A percentile compares a stretch with the other conserved stretches of the same genome.
Conservation (phyloP, 2,329 filamentous ascomycete genomes). For the Trichoderma sp. region DNA sequence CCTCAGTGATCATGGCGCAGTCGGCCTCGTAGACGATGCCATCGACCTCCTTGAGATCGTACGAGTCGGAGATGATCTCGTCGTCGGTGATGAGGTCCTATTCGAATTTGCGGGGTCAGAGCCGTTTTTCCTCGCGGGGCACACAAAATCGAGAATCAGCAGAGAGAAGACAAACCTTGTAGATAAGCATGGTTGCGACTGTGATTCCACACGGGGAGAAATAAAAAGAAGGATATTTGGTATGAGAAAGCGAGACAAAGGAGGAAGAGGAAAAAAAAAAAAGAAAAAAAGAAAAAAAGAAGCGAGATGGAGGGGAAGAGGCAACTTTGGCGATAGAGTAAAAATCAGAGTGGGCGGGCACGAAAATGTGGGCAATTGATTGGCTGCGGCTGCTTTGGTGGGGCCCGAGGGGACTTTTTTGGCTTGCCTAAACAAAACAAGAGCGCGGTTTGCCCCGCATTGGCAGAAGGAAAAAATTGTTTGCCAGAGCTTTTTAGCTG, state of each 20-base stretch:
- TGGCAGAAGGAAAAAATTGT: conserved; percentile 13
- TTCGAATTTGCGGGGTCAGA: conserved; percentile 37
- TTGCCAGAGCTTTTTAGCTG: background rate
- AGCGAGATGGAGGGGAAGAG: background rate
- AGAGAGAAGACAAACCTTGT: conserved; percentile 56
- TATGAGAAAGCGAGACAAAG: background rate
- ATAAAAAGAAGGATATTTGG: conserved; percentile 17
- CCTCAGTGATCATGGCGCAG: conserved; percentile 86
- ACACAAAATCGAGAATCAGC: background rate
- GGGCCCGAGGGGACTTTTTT: conserved; percentile 21
- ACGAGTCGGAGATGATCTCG: conserved; percentile 97
- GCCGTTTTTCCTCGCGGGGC: conserved; percentile 10
- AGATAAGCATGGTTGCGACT: conserved; percentile 72
- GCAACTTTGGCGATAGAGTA: conserved; percentile 12
- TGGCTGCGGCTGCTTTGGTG: background rate
- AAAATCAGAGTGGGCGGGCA: conserved; percentile 27
- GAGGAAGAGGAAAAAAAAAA: background rate
- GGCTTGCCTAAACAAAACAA: background rate
- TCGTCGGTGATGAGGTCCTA: conserved; percentile 89
- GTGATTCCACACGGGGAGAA: conserved; percentile 30
- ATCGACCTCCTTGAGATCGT: conserved; percentile 79
- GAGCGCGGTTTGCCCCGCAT: conserved; percentile 22
- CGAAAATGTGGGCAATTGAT: conserved; percentile 1
- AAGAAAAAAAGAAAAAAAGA: conserved; percentile 2
- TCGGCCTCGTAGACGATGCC: conserved; percentile 86